Evolutionary conservation across 2,329 filamentous ascomycete genomes (phyloP).

Genomic region (Trichoderma afroharzianum): DNA sequence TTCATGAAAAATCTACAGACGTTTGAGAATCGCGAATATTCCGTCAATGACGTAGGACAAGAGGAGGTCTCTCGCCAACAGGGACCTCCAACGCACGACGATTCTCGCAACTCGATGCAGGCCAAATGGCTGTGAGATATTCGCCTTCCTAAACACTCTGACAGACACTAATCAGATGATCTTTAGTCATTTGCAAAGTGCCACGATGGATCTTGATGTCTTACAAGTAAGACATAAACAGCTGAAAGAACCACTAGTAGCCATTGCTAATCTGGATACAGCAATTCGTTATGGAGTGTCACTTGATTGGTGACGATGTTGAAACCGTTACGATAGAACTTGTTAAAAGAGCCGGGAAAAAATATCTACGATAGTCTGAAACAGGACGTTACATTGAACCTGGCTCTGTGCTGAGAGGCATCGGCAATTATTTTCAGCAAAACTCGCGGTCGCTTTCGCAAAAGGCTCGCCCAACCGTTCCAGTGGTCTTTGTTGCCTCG

Average conservation of each 20-base stretch:
- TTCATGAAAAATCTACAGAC: neutral
- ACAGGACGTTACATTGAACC: constrained; percentile 2
- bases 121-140: neutral
- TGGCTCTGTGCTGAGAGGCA: neutral
- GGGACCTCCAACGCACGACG: neutral
- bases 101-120: neutral
- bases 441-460: neutral
- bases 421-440: neutral
- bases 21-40: neutral
- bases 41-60: neutral
- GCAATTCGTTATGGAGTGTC: neutral
- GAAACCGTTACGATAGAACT: neutral
- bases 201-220: neutral
- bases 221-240: neutral
- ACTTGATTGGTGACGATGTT: neutral
- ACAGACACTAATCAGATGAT: neutral
- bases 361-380: constrained; percentile 1
- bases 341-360: neutral
- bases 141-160: neutral
- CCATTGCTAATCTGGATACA: neutral
- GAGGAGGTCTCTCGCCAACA: neutral
- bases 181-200: neutral
- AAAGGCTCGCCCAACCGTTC: neutral
- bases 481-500: neutral
- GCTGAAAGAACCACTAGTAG: neutral